These are phyloP conservation scores for Sclerotinia glacialis DNA, from an alignment of 2,329 filamentous ascomycete species.

Conservation along the genomic window DNA sequence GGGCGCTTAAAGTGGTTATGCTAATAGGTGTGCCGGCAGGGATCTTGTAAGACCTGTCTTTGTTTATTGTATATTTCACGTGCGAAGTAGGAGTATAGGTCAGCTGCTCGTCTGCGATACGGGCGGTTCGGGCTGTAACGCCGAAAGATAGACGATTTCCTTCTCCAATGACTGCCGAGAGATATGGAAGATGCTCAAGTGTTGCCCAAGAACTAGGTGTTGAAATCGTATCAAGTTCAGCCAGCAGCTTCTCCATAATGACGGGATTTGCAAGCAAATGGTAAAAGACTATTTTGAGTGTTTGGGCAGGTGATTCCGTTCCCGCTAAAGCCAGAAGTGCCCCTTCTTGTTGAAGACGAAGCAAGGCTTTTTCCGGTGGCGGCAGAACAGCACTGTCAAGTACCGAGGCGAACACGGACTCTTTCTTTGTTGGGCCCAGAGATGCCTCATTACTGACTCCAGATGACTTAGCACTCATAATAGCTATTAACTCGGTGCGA, in stretches of 20 bases:
- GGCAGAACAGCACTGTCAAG: conserved; percentile 37
- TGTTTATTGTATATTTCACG: background rate
- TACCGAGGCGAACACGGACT: conserved; percentile 34
- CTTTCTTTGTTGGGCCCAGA: conserved; percentile 22
- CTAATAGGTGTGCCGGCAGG: conserved; percentile 27
- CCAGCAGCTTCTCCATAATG: conserved; percentile 36
- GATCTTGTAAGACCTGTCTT: conserved; percentile 25
- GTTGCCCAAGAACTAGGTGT: conserved; percentile 14
- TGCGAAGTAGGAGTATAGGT: conserved; percentile 15
- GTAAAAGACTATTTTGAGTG: conserved; percentile 41
- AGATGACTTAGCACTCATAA: conserved; percentile 18
- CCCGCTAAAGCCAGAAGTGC: conserved; percentile 40
- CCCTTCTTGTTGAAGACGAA: conserved; percentile 40
- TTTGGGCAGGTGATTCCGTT: conserved; percentile 41
- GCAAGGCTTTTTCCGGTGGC: conserved; percentile 37
- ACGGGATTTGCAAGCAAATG: conserved; percentile 40
- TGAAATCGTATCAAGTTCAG: conserved; percentile 37
- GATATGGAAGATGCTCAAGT: conserved; percentile 35
- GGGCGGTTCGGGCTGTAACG: conserved; percentile 35
- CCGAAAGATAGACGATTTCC: conserved; percentile 37
- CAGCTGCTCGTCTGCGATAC: conserved; percentile 28
- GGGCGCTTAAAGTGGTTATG: conserved; percentile 26
- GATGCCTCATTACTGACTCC: background rate
- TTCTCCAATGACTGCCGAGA: conserved; percentile 38
- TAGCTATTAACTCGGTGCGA: conserved; percentile 10